Base-by-base conservation (phyloP, 148 eudicot genomes). In the Chenopodium suecicum region DNA sequence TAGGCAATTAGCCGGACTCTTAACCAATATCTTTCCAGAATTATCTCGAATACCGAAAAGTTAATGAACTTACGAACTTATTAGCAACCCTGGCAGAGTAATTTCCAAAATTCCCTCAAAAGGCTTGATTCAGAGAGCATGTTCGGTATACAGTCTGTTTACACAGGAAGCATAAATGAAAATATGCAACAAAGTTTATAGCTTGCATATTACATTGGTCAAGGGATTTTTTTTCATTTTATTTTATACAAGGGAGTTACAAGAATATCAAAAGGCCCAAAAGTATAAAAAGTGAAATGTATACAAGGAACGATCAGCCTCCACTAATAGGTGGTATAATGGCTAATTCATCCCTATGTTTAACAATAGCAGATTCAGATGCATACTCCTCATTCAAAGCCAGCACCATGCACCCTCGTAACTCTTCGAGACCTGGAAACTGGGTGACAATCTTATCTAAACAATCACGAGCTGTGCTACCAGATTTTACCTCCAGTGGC, bases 301-400 rank as follows among this genome's bases (percentile, higher is more conserved):
- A 62, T 62, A 50, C 20, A 44, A 27, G 11, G 76, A 80, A n/a
- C 20, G 46, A 75, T 86, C 89, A 96, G 9, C 99, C 98, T 54
- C 99, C 98, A 52, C 98, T 94, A 69, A 96, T 96, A 1, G 98
- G 99, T 25, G 99, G 99, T 81, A 96, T 96, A 81, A 96, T 88
- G 70, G 99, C 99, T 84, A 96, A 81, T 82, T 94, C 99, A 87
- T 94, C 99, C 74, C 83, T 83, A 68, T 92, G 84, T 54, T 92
- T 86, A 67, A 96, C 98, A 73, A 87, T 44, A 16, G 89, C 67
- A 16, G 92, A 81, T 52, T 92, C 93, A 2, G 88, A 72, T 22
- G 94, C 87, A 85, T 96, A 96, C 84, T 96, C 99, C 87, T 96
- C 98, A 23, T 94, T 94, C 67, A 93, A 84, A 82, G 99, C 98